phyloP scores from a whole-genome alignment of 768 basidiomycete species.

The Trametes cubensis region DNA sequence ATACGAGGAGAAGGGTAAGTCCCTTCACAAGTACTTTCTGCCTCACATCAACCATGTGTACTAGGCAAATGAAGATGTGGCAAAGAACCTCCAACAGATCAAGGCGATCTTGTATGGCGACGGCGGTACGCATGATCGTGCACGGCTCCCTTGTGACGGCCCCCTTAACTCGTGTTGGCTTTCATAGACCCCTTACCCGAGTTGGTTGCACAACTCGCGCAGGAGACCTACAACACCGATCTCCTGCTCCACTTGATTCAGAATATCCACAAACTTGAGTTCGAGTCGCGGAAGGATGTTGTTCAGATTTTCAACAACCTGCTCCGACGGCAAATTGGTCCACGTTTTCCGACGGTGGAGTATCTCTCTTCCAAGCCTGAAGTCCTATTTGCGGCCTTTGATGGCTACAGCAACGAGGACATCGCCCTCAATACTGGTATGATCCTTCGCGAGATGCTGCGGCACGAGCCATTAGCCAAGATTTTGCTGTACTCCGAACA shows the following conservation, averaged over 20 bases:
- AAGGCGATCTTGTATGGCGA: conserved; percentile 88
- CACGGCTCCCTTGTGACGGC: neutral
- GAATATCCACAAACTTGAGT: conserved; percentile 86
- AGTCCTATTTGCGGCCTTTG: conserved; percentile 80
- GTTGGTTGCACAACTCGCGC: conserved; percentile 89
- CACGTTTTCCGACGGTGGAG: conserved; percentile 95
- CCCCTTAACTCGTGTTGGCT: conserved; percentile 9
- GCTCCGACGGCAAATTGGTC: conserved; percentile 87
- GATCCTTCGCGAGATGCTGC: conserved; percentile 96
- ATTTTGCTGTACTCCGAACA: conserved; percentile 91
- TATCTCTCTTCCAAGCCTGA: conserved; percentile 80
- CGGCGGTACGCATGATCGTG: conserved; percentile 57
- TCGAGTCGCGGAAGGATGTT: conserved; percentile 88
- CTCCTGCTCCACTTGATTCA: conserved; percentile 79
- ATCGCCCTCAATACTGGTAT: conserved; percentile 97
- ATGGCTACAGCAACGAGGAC: conserved; percentile 94
- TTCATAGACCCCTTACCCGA: conserved; percentile 80
- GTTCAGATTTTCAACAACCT: conserved; percentile 91
- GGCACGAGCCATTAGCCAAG: conserved; percentile 89
- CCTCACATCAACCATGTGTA: conserved; percentile 7
- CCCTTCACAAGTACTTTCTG: neutral
- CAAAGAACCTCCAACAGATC: conserved; percentile 88
- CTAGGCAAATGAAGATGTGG: conserved; percentile 87
- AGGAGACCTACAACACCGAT: conserved; percentile 93
- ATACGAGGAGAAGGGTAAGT: conserved; percentile 78